Percentiles rank a stretch among this genome's conserved stretches.
Evolutionary conservation across 176 grass and related monocot species (phyloP).

Genomic region (Zea luxurians): DNA sequence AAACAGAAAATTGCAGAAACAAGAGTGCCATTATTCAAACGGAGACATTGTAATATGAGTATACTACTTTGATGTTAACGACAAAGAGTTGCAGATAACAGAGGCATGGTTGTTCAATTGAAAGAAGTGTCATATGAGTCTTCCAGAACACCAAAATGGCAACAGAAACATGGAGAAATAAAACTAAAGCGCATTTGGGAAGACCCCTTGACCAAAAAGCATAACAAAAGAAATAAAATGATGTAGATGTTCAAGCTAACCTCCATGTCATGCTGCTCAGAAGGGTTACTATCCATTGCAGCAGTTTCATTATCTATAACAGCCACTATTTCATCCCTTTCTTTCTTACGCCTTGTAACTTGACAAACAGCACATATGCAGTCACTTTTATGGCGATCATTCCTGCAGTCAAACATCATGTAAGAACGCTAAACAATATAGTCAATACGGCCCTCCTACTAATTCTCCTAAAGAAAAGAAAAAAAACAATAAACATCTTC

Average conservation of each 20-base stretch:
- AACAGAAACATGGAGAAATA: conserved; percentile 28
- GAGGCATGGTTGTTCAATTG: not conserved
- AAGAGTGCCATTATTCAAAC: not conserved
- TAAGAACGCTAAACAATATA: conserved; percentile 27
- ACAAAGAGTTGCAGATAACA: conserved; percentile 11
- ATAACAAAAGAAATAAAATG: conserved; percentile 15
- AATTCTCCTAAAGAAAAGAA: not conserved
- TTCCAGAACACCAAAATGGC: conserved; percentile 5
- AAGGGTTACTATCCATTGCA: conserved; percentile 42
- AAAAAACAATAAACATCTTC: not conserved
- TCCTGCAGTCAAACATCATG: conserved; percentile 52
- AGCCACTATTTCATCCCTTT: conserved; percentile 60
- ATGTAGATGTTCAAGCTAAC: conserved; percentile 45
- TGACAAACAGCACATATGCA: conserved; percentile 78
- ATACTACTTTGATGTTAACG: not conserved
- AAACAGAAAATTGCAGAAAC: conserved; percentile 6
- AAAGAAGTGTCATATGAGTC: not conserved
- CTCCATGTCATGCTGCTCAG: conserved; percentile 51
- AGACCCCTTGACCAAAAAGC: not conserved
- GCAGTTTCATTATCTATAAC: conserved; percentile 48
- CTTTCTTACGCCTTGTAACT: conserved; percentile 76
- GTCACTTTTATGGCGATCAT: conserved; percentile 71
- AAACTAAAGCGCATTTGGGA: not conserved
- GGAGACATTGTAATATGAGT: not conserved
- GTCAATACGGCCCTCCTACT: not conserved